phyloP scores from a whole-genome alignment of 2,329 filamentous ascomycete genomes.

The Rutstroemia sp. region DNA sequence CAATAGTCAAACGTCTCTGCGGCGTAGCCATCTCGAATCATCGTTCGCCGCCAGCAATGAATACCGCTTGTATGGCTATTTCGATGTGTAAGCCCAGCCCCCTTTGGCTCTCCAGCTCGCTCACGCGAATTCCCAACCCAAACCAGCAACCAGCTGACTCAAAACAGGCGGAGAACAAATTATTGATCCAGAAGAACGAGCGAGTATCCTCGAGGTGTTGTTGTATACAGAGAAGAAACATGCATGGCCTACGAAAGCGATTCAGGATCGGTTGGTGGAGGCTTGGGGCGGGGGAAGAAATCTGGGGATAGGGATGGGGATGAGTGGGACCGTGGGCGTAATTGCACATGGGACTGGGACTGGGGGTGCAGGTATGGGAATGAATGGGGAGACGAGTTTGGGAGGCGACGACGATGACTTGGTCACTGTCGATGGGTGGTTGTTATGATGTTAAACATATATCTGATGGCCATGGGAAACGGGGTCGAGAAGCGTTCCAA shows the following conservation, averaged over 20 bases:
- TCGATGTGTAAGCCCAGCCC: conserved; percentile 22
- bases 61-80: conserved; percentile 29
- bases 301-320: too few relatives aligned
- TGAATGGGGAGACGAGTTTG: not conserved
- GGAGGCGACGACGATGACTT: not conserved
- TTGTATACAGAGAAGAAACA: conserved; percentile 21
- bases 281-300: conserved; percentile 26
- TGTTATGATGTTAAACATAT: not conserved
- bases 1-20: conserved; percentile 15
- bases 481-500: too few relatives aligned
- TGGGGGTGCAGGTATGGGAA: not conserved
- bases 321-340: too few relatives aligned
- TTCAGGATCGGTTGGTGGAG: conserved; percentile 26
- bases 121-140: not conserved
- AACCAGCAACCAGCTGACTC: not conserved
- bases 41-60: conserved; percentile 24
- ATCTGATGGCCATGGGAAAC: too few relatives aligned
- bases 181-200: conserved; percentile 24
- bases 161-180: conserved; percentile 26
- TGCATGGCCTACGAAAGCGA: conserved; percentile 32
- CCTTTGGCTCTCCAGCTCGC: not conserved
- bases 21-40: conserved; percentile 18
- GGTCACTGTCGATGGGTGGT: not conserved
- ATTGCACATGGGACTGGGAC: too few relatives aligned
- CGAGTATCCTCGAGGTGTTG: conserved; percentile 26